phyloP scores from a whole-genome alignment of 163 green algal genomes.

The Coccomyxa subellipsoidea region DNA sequence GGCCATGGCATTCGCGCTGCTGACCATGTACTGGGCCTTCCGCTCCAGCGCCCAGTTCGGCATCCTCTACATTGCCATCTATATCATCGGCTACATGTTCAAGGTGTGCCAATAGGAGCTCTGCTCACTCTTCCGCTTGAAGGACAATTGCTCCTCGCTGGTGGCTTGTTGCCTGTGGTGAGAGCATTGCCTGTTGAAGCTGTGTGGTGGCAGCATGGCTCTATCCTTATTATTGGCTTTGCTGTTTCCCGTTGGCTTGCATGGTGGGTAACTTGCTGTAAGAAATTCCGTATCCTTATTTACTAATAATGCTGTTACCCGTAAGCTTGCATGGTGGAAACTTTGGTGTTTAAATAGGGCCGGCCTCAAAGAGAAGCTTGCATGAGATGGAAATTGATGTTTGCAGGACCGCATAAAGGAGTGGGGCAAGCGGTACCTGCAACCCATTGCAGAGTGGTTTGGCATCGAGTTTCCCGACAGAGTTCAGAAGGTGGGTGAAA shows the following conservation, averaged over 20 bases:
- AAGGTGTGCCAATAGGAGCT: background rate
- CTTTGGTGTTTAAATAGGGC: too few species aligned
- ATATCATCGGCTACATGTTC: constrained; percentile 27
- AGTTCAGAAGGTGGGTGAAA: constrained; percentile 10
- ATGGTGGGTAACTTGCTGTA: too few species aligned
- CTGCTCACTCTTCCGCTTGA: background rate
- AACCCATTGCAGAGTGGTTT: constrained; percentile 27
- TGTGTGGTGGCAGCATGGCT: background rate
- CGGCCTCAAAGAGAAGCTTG: too few species aligned
- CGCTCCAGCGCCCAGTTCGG: constrained; percentile 6
- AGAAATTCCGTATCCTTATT: too few species aligned
- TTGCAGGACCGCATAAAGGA: constrained; percentile 30
- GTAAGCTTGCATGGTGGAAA: too few species aligned
- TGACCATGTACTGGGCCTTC: constrained; percentile 9
- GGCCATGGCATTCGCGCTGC: constrained; percentile 26
- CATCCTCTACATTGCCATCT: constrained; percentile 27
- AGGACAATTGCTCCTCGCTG: background rate
- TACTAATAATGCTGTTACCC: too few species aligned
- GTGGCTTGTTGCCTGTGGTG: too few species aligned
- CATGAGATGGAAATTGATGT: background rate
- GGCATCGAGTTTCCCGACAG: constrained; percentile 32
- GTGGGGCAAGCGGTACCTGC: constrained; percentile 40
- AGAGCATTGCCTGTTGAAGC: too few species aligned
- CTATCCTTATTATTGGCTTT: background rate
- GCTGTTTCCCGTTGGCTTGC: too few species aligned